These are phyloP conservation scores for Panaeolus papilionaceus DNA, from an alignment of 768 basidiomycete species.

Conservation along the genomic window DNA sequence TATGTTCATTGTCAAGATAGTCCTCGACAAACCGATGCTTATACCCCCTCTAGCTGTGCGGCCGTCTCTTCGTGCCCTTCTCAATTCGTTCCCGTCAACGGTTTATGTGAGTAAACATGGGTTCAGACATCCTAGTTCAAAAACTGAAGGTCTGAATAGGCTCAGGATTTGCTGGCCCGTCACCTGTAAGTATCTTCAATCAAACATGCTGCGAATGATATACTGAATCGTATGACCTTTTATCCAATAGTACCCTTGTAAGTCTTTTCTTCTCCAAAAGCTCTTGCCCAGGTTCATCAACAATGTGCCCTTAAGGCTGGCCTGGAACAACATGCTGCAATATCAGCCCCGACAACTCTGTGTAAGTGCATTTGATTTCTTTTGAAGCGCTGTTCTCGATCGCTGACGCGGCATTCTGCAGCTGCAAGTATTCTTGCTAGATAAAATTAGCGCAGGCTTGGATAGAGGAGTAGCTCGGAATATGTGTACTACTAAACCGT, in stretches of 20 bases:
- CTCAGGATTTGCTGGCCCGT: constrained; percentile 3
- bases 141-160: neutral
- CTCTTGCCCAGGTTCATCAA: neutral
- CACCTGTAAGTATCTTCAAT: neutral
- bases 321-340: constrained; percentile 2
- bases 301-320: neutral
- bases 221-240: neutral
- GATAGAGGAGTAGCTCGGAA: neutral
- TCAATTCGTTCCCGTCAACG: neutral
- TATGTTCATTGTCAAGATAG: neutral
- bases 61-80: constrained; percentile 2
- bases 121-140: neutral
- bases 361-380: neutral
- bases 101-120: neutral
- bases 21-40: neutral
- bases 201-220: neutral
- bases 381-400: neutral
- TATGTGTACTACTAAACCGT: no score
- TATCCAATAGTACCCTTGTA: neutral
- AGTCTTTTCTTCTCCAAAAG: neutral
- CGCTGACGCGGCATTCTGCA: neutral
- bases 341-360: neutral
- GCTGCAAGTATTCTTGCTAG: neutral
- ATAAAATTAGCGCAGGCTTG: neutral
- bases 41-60: neutral